Base-by-base conservation (phyloP, 1,284 basidiomycete genomes). In the Ceratobasidium sp. region DNA sequence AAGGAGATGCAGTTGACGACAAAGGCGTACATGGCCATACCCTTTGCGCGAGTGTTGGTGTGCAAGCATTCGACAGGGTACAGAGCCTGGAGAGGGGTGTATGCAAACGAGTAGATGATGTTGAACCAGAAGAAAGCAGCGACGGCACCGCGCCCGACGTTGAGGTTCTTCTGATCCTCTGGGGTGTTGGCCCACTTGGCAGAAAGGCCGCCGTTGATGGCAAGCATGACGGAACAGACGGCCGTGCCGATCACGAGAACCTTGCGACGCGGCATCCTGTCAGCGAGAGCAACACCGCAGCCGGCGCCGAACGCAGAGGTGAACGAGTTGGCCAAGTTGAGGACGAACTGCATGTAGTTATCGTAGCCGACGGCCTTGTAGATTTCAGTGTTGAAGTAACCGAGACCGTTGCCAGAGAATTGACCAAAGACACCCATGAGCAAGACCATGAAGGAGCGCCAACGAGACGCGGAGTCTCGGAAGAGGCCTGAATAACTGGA, bases 11-110 rank as follows among this genome's bases (percentile, higher is more conserved):
- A 75, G 66, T 76, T 77, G 73, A 81, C 80, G 61, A 81, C 79
- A 69, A 82, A 77, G 59, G 80, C 80, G 24, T 80, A 80, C 48
- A 80, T 77, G 19, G 81, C 82, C 83, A 88, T 87, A 75, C 88
- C 88, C 79, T 89, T 89, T 6, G 88, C 88, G 68, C 87, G 84
- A 59, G 87, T 85, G 74, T 86, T 87, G 64, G 86, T 88, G 34
- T 81, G 79, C 19, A 89, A 81, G 75, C 85, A 86, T 76, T 89
- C 88, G 24, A 85, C 84, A 0, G 88, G 87, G 75, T 88, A 87
- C 9, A 88, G 79, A 2, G 86, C 88, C 79, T 89, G 87, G 22
- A 87, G 80, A 5, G 86, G 87, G 6, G 86, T 86, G 78, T 87
- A 87, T 46, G 78, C 59, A 62, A 79, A 78, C 29, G 74, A 76